A percentile compares a stretch with the other conserved stretches of the same genome.
These are phyloP conservation scores for Skeletonema costatum DNA, from an alignment of 108 stramenopile genomes.

Conservation along the genomic window DNA sequence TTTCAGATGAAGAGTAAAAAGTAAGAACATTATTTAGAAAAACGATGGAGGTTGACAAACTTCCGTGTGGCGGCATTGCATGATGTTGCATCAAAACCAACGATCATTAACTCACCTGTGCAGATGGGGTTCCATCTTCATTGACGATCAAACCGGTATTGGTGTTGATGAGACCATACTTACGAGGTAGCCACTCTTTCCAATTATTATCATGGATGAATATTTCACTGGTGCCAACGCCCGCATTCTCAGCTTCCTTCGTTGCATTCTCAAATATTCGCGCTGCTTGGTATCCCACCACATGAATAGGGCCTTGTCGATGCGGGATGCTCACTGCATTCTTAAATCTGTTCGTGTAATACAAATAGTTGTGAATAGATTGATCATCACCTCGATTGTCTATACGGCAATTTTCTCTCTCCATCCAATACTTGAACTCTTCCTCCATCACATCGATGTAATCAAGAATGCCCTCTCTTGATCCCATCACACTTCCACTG, in stretches of 20 bases:
- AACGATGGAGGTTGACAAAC: not conserved
- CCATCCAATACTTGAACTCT: slow-evolving; percentile 71
- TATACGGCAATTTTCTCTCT: slow-evolving; percentile 50
- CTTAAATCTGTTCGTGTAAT: slow-evolving; percentile 60
- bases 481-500: slow-evolving; percentile 74
- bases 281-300: slow-evolving; percentile 40
- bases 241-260: slow-evolving; percentile 6
- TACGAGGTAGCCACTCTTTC: slow-evolving; percentile 29
- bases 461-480: slow-evolving; percentile 66
- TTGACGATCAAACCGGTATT: slow-evolving; percentile 28
- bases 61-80: not conserved
- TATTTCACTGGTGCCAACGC: not conserved
- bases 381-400: slow-evolving; percentile 64
- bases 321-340: slow-evolving; percentile 46
- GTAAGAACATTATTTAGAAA: too few relatives aligned
- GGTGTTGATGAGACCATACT: slow-evolving; percentile 27
- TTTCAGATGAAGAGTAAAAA: not conserved
- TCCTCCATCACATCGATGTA: slow-evolving; percentile 67
- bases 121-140: slow-evolving; percentile 21
- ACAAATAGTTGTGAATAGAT: slow-evolving; percentile 84
- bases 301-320: slow-evolving; percentile 39
- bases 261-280: slow-evolving; percentile 15
- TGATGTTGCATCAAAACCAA: not conserved
- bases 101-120: slow-evolving; percentile 6
- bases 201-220: slow-evolving; percentile 6